Percentiles rank a stretch among this genome's conserved stretches.
Conservation (phyloP, 805 yeast species). For the Saccharomyces paradoxus region DNA sequence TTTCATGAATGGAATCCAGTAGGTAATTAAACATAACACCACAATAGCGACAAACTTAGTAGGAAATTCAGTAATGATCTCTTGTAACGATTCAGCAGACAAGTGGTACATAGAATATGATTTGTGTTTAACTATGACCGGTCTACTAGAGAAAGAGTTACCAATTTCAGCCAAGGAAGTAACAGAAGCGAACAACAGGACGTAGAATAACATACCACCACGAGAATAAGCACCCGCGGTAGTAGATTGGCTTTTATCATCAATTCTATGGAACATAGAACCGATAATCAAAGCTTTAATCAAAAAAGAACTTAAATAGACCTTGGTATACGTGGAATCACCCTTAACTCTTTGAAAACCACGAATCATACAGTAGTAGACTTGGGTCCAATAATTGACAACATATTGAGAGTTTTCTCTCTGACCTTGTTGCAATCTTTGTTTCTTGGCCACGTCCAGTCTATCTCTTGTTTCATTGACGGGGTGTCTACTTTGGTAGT, state of each 20-base stretch:
- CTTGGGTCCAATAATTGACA: constrained; percentile 42
- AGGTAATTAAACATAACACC: constrained; percentile 39
- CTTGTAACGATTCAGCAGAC: constrained; percentile 55
- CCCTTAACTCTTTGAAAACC: constrained; percentile 47
- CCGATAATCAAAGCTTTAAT: constrained; percentile 54
- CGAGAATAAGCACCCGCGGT: constrained; percentile 54
- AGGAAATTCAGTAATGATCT: constrained; percentile 50
- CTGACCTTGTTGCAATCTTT: constrained; percentile 36
- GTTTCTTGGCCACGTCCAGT: constrained; percentile 35
- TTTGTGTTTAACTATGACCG: constrained; percentile 57
- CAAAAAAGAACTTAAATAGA: constrained; percentile 44
- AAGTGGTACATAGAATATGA: constrained; percentile 56
- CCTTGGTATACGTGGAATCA: constrained; percentile 47
- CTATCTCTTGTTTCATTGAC: constrained; percentile 34
- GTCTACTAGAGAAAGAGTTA: constrained; percentile 50
- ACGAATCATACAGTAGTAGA: constrained; percentile 44
- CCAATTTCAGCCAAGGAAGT: constrained; percentile 57
- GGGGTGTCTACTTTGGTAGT: constrained; percentile 35
- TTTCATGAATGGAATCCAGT: constrained; percentile 47
- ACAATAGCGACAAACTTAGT: constrained; percentile 44
- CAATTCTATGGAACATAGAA: constrained; percentile 48
- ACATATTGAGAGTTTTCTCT: constrained; percentile 35
- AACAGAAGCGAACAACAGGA: constrained; percentile 51
- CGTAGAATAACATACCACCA: constrained; percentile 56
- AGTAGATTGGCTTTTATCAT: constrained; percentile 30